These are phyloP conservation scores for Cryphonectria radicalis DNA, from an alignment of 2,329 filamentous ascomycete species.

Conservation along the genomic window DNA sequence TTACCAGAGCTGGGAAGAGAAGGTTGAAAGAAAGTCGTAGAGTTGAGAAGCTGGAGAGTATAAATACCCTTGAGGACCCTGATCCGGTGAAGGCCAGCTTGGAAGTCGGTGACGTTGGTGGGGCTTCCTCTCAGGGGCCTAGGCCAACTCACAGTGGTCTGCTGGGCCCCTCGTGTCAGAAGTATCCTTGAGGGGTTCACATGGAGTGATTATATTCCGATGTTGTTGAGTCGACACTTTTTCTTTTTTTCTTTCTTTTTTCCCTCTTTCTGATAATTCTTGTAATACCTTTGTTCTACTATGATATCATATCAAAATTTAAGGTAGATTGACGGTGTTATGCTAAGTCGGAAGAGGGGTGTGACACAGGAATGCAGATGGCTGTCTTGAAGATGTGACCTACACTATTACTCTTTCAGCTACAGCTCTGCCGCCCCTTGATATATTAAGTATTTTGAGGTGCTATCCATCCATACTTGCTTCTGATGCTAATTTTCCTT, in stretches of 20 bases:
- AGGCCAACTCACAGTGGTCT: neutral
- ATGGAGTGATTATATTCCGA: neutral
- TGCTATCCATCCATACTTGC: neutral
- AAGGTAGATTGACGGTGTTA: neutral
- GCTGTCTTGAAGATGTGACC: neutral
- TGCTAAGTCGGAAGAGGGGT: neutral
- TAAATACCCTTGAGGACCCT: neutral
- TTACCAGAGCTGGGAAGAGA: neutral
- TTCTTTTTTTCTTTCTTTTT: neutral
- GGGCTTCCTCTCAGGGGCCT: slow-evolving; percentile 9
- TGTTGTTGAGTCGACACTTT: neutral
- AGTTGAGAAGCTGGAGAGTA: slow-evolving; percentile 12
- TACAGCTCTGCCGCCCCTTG: neutral
- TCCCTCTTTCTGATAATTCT: neutral
- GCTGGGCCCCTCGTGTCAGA: slow-evolving; percentile 11
- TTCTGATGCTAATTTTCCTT: neutral
- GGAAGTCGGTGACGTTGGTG: slow-evolving; percentile 12
- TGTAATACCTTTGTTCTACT: neutral
- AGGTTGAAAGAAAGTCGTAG: slow-evolving; percentile 4
- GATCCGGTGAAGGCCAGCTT: slow-evolving; percentile 13
- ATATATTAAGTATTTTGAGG: neutral
- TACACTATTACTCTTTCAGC: neutral
- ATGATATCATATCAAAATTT: slow-evolving; percentile 4
- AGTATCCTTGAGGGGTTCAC: neutral
- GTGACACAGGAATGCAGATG: neutral